Conservation (phyloP, 257 asterid genomes). For the Voacanga thouarsii region DNA sequence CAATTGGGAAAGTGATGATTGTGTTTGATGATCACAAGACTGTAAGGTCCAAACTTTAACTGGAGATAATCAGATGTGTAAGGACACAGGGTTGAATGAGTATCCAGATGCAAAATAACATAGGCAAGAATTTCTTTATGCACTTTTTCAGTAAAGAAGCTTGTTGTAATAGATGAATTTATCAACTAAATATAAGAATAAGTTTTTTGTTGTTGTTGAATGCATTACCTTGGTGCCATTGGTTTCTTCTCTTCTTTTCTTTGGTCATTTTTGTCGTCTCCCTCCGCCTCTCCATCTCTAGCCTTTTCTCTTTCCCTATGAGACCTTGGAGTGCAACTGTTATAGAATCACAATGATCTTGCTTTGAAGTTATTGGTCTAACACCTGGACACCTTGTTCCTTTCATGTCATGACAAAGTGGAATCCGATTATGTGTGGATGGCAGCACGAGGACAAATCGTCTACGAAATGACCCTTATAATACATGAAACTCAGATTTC, state of each 20-base stretch:
- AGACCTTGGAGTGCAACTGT: neutral
- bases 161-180: neutral
- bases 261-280: neutral
- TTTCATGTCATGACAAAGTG: too few relatives aligned
- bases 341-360: neutral
- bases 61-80: neutral
- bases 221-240: neutral
- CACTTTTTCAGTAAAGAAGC: neutral
- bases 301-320: neutral
- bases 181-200: neutral
- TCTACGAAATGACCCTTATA: neutral
- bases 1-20: constrained; percentile 91
- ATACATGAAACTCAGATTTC: too few relatives aligned
- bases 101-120: neutral
- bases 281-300: neutral
- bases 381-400: neutral
- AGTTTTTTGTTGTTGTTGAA: neutral
- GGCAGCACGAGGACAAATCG: neutral
- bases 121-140: neutral
- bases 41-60: constrained; percentile 54
- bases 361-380: neutral
- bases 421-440: neutral
- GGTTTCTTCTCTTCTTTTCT: neutral
- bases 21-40: constrained; percentile 43
- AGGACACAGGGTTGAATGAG: neutral